Conservation (phyloP, 164 flowering plant genomes). For the Houttuynia cordata region DNA sequence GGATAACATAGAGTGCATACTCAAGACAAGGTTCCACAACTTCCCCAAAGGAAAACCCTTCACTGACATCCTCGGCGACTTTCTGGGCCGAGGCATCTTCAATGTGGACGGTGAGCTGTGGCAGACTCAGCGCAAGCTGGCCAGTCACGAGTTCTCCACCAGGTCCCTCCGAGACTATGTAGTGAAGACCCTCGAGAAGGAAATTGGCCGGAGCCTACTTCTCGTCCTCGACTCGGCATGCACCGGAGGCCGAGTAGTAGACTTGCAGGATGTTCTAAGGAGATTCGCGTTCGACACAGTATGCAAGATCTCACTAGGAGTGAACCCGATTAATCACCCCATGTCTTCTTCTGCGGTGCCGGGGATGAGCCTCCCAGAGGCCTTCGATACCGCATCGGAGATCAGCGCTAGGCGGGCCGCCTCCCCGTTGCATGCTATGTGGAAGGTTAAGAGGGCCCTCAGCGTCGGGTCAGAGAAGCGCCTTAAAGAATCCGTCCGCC, state of each 20-base stretch:
- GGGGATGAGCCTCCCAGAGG: constrained; percentile 20
- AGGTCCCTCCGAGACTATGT: constrained; percentile 33
- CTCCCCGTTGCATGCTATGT: constrained; percentile 30
- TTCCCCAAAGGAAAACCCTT: constrained; percentile 65
- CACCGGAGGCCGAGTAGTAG: constrained; percentile 11
- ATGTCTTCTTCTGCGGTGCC: constrained; percentile 13
- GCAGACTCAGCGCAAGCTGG: constrained; percentile 46
- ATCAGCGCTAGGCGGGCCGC: constrained; percentile 39
- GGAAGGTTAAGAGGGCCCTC: constrained; percentile 45
- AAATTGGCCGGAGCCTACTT: constrained; percentile 30
- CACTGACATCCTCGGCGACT: constrained; percentile 53
- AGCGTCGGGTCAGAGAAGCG: constrained; percentile 39
- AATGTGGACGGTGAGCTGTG: constrained; percentile 62
- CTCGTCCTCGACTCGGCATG: constrained; percentile 35
- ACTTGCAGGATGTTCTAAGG: constrained; percentile 31
- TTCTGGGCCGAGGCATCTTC: constrained; percentile 65
- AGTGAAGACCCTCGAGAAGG: constrained; percentile 24
- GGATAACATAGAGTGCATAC: constrained; percentile 48
- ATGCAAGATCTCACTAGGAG: constrained; percentile 45
- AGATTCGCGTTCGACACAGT: constrained; percentile 46
- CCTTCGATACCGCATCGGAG: constrained; percentile 48
- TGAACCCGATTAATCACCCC: constrained; percentile 30
- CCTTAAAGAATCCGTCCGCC: constrained; percentile 26
- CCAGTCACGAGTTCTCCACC: constrained; percentile 49
- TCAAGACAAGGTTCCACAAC: constrained; percentile 49